Conservation (phyloP, 257 asterid species). For the Salvia hispanica region DNA sequence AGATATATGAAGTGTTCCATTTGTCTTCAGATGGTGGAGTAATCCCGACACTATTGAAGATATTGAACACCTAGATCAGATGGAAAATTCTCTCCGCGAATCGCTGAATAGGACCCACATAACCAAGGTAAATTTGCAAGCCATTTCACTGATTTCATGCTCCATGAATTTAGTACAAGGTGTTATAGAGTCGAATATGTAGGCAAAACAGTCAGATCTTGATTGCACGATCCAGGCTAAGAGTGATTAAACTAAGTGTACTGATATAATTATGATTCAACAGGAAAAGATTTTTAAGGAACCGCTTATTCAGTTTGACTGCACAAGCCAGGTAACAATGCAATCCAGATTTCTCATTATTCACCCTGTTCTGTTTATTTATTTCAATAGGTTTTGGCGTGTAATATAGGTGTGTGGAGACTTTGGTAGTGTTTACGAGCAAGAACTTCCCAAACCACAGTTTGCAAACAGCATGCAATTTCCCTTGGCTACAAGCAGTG, state of each 20-base stretch:
- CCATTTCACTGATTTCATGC: slow-evolving; percentile 1
- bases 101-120: slow-evolving; percentile 53
- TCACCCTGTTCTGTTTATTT: neutral
- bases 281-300: slow-evolving; percentile 54
- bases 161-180: neutral
- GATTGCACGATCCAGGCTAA: neutral
- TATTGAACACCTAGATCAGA: slow-evolving; percentile 65
- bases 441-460: slow-evolving; percentile 42
- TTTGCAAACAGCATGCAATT: slow-evolving; percentile 48
- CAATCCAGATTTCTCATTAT: slow-evolving; percentile 14
- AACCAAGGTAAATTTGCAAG: slow-evolving; percentile 47
- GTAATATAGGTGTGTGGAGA: slow-evolving; percentile 27
- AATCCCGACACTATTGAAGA: slow-evolving; percentile 73
- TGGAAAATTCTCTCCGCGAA: slow-evolving; percentile 68
- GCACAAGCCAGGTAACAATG: slow-evolving; percentile 57
- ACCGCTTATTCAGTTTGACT: slow-evolving; percentile 51
- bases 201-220: neutral
- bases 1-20: slow-evolving; percentile 9
- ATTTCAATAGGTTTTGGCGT: neutral
- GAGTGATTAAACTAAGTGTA: too few species aligned
- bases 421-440: slow-evolving; percentile 31
- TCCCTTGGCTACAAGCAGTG: slow-evolving; percentile 44
- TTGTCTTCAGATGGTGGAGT: slow-evolving; percentile 67
- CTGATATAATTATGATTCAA: slow-evolving; percentile 23
- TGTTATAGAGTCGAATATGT: neutral